phyloP scores from a whole-genome alignment of 139 green algal genomes.

The Chlorella sp. region DNA sequence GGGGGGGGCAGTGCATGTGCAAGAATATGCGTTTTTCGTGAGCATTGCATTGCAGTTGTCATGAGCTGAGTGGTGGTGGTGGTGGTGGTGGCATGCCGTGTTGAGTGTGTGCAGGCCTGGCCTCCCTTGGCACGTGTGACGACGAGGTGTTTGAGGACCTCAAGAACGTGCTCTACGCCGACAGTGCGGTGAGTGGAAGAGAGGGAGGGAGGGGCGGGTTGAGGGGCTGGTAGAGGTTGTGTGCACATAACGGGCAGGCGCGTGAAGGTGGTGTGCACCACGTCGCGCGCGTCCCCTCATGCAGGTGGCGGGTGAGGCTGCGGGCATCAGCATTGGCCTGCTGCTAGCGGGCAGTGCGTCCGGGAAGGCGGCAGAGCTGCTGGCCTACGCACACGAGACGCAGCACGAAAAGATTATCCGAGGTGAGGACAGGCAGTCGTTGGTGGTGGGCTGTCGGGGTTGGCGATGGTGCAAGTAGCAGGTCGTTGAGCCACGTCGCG shows the following conservation, averaged over 20 bases:
- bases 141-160: slow-evolving; percentile 91
- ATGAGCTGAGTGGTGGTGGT: too few species aligned
- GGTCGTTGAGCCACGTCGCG: too few species aligned
- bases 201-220: too few species aligned
- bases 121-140: slow-evolving; percentile 71
- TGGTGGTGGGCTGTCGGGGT: not conserved
- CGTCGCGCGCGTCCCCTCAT: too few species aligned
- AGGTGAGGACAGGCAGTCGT: slow-evolving; percentile 11
- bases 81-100: too few species aligned
- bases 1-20: too few species aligned
- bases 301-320: slow-evolving; percentile 57
- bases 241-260: too few species aligned
- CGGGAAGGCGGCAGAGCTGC: slow-evolving; percentile 78
- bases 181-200: slow-evolving; percentile 57
- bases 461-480: not conserved
- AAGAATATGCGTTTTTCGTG: too few species aligned
- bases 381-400: slow-evolving; percentile 96
- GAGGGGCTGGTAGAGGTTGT: too few species aligned
- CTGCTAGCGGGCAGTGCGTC: slow-evolving; percentile 72
- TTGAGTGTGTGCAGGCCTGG: slow-evolving; percentile 75
- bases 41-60: too few species aligned
- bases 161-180: slow-evolving; percentile 88
- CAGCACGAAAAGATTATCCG: slow-evolving; percentile 93
- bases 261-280: too few species aligned
- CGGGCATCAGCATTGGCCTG: slow-evolving; percentile 89